phyloP scores from a whole-genome alignment of 2,329 filamentous ascomycete genomes.

The Ophiostoma sp. region DNA sequence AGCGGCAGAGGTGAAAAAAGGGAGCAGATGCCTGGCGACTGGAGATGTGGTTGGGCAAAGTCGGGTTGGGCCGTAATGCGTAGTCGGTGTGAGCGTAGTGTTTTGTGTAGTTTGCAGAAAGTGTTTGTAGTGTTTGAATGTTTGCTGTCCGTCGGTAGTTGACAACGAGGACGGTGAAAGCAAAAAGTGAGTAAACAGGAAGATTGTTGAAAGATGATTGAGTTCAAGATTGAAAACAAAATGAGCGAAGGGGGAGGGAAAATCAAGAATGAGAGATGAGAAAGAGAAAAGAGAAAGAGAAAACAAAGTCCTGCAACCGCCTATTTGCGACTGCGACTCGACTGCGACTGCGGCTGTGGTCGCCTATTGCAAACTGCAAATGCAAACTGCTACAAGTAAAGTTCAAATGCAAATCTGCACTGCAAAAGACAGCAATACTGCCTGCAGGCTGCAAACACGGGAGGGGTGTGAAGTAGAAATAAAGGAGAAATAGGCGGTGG shows the following conservation, averaged over 20 bases:
- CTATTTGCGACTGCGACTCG: neutral
- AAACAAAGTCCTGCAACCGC: neutral
- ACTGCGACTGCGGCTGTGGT: neutral
- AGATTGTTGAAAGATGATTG: neutral
- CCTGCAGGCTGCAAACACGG: neutral
- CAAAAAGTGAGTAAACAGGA: neutral
- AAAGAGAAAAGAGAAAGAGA: neutral
- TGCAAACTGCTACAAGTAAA: too few species aligned
- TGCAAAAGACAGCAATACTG: neutral
- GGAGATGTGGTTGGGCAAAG: constrained; percentile 7
- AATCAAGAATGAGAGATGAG: neutral
- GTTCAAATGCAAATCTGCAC: neutral
- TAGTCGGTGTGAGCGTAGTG: constrained; percentile 5
- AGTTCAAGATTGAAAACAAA: neutral
- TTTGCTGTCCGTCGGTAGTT: neutral
- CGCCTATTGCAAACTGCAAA: neutral
- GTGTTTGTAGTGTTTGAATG: neutral
- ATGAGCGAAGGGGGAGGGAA: neutral
- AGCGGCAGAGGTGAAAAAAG: constrained; percentile 4
- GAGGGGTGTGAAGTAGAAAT: neutral
- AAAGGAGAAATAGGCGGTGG: constrained; percentile 10
- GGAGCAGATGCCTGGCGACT: neutral
- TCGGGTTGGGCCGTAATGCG: constrained; percentile 12
- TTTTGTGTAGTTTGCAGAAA: neutral
- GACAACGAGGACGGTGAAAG: neutral